These are phyloP conservation scores for Sinapis alba DNA, from an alignment of 441 rosid genomes.

Conservation along the genomic window DNA sequence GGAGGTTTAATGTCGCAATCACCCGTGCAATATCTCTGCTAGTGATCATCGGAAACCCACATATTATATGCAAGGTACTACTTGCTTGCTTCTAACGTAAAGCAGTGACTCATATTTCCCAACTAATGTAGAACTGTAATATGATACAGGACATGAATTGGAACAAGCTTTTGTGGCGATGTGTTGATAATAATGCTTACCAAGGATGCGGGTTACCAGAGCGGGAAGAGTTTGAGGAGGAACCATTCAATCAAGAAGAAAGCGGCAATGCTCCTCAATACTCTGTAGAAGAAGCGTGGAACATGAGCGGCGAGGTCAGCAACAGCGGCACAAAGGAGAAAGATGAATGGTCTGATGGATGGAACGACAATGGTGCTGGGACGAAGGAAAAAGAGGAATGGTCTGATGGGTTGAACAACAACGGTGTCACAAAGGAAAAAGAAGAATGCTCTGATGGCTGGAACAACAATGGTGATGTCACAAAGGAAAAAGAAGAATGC, in stretches of 20 bases:
- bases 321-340: conserved; percentile 45
- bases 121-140: background rate
- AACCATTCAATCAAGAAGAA: conserved; percentile 33
- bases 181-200: conserved; percentile 59
- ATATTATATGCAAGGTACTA: conserved; percentile 76
- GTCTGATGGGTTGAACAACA: conserved; percentile 68
- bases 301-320: conserved; percentile 32
- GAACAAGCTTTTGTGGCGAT: conserved; percentile 62
- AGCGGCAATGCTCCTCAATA: conserved; percentile 28
- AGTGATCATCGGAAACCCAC: conserved; percentile 82
- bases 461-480: conserved; percentile 28
- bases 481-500: conserved; percentile 57
- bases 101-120: background rate
- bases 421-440: conserved; percentile 36
- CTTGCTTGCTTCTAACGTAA: conserved; percentile 2
- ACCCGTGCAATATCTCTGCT: conserved; percentile 86
- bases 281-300: conserved; percentile 42
- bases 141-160: conserved; percentile 59
- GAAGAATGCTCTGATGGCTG: conserved; percentile 74
- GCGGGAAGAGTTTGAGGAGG: conserved; percentile 48
- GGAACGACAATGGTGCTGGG: conserved; percentile 41
- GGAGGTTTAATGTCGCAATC: conserved; percentile 89
- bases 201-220: conserved; percentile 67
- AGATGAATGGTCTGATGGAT: conserved; percentile 78
- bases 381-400: conserved; percentile 56